phyloP scores from a whole-genome alignment of 257 asterid genomes.

The Nicotiana attenuata region DNA sequence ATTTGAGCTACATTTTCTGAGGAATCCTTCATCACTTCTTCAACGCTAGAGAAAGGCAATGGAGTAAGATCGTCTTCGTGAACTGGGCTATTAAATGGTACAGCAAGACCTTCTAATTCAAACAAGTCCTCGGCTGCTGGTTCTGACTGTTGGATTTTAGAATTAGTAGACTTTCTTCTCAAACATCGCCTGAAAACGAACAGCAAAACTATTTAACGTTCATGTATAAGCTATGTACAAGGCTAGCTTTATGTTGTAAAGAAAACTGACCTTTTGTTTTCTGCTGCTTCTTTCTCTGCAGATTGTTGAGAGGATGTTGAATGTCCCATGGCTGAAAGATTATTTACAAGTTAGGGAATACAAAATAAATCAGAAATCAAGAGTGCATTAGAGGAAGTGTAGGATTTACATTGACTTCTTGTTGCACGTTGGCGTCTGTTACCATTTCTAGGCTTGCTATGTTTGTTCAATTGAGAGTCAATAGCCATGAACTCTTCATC shows the following conservation, averaged over 20 bases:
- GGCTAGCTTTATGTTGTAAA: background rate
- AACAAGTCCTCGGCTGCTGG: conserved; percentile 34
- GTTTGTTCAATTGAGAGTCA: conserved; percentile 29
- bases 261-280: conserved; percentile 54
- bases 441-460: conserved; percentile 23
- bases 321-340: conserved; percentile 59
- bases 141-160: conserved; percentile 34
- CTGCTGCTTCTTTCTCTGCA: conserved; percentile 45
- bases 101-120: conserved; percentile 40
- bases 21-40: background rate
- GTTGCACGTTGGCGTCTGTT: conserved; percentile 39
- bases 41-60: conserved; percentile 1
- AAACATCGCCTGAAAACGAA: conserved; percentile 47
- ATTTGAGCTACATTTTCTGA: conserved; percentile 22
- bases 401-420: conserved; percentile 63
- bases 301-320: conserved; percentile 33
- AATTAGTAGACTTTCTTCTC: conserved; percentile 55
- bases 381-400: background rate
- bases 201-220: background rate
- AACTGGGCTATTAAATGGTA: conserved; percentile 19
- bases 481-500: conserved; percentile 19
- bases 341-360: background rate
- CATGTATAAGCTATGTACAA: background rate
- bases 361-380: background rate
- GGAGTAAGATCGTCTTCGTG: conserved; percentile 14